Evolutionary conservation across 768 basidiomycete genomes (phyloP), one percentile per base, ranked within the genome.

Genomic region (Termitomyces sp.): DNA sequence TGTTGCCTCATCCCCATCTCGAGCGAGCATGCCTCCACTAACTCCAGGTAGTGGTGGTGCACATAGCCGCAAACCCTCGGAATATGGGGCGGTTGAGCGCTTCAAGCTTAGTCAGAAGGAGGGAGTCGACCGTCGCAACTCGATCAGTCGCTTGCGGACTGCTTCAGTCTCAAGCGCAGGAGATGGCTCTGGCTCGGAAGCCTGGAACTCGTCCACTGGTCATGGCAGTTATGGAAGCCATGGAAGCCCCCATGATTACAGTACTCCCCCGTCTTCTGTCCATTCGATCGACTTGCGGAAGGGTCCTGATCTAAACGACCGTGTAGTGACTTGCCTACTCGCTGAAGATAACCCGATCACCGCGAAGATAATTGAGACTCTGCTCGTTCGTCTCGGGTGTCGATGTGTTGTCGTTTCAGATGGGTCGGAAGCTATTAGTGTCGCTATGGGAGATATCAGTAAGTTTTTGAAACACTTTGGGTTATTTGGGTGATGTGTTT

Each of bases 301-400:
- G 72, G 86, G 82, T 1, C 86, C 87, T 4, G 91, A 93, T 68
- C 86, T 83, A n/a, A 82, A 72, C 57, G 94, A 95, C 69, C 85
- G 93, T 40, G 87, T 89, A n/a, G 88, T 98, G 54, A 97, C 95
- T 40, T 95, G 93, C 67, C 72, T 99, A 27, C 81, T 99, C 36
- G 97, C 96, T 1, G 97, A 98, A 71, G 95, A 98, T 66, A 98
- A 99, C 67, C 97, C 97, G 1, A 98, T 98, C 62, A 96, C 95
- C 0, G 91, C 92, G 33, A 98, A 98, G 78, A 98, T 99, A 49
- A 88, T 98, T 49, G 95, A 98, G 72, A 98, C 95, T 2, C 74
- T 98, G 45, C 82, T 99, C 47, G 90, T 93, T 60, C 87, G 95
- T 36, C 83, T 98, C 59, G 97, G 97, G 1, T 98, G 96, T 71